Evolutionary conservation across 768 basidiomycete species (phyloP).

Genomic region (Boletellus emodensis): DNA sequence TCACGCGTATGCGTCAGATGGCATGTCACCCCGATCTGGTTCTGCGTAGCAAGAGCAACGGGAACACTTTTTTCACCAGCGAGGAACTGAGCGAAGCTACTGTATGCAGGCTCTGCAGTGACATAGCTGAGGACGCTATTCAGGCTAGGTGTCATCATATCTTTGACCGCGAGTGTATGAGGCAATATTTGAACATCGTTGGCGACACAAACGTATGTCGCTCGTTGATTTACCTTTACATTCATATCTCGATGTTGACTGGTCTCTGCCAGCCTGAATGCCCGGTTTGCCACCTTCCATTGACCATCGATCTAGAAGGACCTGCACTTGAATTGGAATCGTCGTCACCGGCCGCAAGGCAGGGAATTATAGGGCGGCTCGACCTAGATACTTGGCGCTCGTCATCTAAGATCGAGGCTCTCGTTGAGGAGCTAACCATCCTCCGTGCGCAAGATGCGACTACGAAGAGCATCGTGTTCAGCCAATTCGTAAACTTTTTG

Average conservation of each 20-base stretch:
- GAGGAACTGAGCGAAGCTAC: constrained; percentile 70
- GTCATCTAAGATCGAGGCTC: constrained; percentile 95
- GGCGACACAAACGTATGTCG: constrained; percentile 57
- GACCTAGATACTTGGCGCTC: constrained; percentile 89
- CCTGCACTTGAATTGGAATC: constrained; percentile 85
- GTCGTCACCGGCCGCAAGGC: constrained; percentile 46
- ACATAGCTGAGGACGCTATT: constrained; percentile 96
- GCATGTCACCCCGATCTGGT: constrained; percentile 95
- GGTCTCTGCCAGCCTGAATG: constrained; percentile 66
- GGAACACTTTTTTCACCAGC: constrained; percentile 49
- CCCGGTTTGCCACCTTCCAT: constrained; percentile 87
- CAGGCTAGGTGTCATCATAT: constrained; percentile 90
- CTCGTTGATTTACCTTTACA: neutral
- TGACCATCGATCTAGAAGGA: constrained; percentile 95
- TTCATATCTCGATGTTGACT: neutral
- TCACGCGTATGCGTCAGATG: constrained; percentile 96
- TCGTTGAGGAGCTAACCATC: constrained; percentile 89
- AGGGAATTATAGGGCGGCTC: constrained; percentile 91
- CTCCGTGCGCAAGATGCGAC: constrained; percentile 80
- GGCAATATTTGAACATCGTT: constrained; percentile 79
- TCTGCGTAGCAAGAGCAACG: constrained; percentile 78
- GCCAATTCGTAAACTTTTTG: constrained; percentile 90
- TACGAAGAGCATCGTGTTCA: constrained; percentile 95
- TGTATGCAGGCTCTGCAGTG: constrained; percentile 93
- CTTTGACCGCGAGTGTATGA: constrained; percentile 95